Percentiles rank a stretch among this genome's conserved stretches.
These are phyloP conservation scores for Luvunga scandens DNA, from an alignment of 345 rosid species.

Conservation along the genomic window DNA sequence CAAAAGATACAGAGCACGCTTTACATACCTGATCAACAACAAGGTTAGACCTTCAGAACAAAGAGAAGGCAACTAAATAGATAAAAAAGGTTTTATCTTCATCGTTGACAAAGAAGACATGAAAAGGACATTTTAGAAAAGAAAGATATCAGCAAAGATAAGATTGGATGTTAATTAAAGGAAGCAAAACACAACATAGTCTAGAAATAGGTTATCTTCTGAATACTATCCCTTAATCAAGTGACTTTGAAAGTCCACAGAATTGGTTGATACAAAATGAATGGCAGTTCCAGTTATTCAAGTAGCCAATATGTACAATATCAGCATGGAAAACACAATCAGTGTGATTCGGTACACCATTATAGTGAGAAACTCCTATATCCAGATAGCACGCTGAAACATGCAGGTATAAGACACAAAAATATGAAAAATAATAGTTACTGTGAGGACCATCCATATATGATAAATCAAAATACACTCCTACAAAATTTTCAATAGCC, in stretches of 20 bases:
- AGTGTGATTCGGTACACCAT: neutral
- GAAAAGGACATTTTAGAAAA: slow-evolving; percentile 12
- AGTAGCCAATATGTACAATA: neutral
- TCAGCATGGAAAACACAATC: neutral
- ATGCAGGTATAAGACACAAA: neutral
- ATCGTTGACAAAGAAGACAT: neutral
- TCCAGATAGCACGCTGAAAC: neutral
- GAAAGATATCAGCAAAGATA: slow-evolving; percentile 4
- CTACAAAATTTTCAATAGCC: neutral
- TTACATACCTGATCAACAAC: slow-evolving; percentile 72
- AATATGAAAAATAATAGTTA: neutral
- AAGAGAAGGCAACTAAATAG: slow-evolving; percentile 11
- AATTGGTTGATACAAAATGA: neutral
- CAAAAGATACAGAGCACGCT: slow-evolving; percentile 93
- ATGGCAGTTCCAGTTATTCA: neutral
- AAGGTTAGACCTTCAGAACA: slow-evolving; percentile 8
- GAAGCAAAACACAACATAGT: neutral
- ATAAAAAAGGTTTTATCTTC: neutral
- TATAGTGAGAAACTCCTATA: neutral
- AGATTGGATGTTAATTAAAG: neutral
- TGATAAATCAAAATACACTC: neutral
- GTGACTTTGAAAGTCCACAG: neutral
- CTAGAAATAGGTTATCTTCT: neutral
- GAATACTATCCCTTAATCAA: neutral
- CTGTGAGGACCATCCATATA: neutral